phyloP scores from a whole-genome alignment of 2,329 filamentous ascomycete genomes.

The Botrytis squamosa region DNA sequence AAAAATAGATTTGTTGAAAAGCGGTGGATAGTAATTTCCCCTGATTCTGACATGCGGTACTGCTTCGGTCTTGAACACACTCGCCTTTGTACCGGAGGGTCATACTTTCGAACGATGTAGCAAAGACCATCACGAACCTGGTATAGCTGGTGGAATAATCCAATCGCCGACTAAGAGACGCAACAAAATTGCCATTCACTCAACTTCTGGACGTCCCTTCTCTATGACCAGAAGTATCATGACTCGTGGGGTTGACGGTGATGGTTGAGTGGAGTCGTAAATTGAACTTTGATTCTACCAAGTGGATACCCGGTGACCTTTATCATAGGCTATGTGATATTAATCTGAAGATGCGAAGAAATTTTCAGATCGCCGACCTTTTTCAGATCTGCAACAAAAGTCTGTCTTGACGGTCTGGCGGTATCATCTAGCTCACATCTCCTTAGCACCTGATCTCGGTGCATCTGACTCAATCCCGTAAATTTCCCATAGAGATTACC shows the following conservation, averaged over 20 bases:
- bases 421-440: neutral
- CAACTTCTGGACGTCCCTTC: neutral
- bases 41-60: neutral
- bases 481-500: neutral
- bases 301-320: slow-evolving; percentile 11
- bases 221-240: neutral
- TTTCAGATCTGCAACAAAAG: slow-evolving; percentile 17
- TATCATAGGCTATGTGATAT: neutral
- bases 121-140: neutral
- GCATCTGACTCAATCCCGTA: neutral
- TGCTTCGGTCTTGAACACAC: neutral
- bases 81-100: neutral
- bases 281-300: neutral
- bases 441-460: neutral
- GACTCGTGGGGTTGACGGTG: neutral
- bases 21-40: neutral
- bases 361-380: slow-evolving; percentile 14
- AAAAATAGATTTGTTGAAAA: neutral
- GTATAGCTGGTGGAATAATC: neutral
- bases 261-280: neutral
- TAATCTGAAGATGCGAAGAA: neutral
- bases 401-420: neutral
- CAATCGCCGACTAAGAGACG: neutral
- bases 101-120: neutral
- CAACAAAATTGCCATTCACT: neutral